phyloP scores from a whole-genome alignment of 2,329 filamentous ascomycete genomes.

The Alternaria arborescens region DNA sequence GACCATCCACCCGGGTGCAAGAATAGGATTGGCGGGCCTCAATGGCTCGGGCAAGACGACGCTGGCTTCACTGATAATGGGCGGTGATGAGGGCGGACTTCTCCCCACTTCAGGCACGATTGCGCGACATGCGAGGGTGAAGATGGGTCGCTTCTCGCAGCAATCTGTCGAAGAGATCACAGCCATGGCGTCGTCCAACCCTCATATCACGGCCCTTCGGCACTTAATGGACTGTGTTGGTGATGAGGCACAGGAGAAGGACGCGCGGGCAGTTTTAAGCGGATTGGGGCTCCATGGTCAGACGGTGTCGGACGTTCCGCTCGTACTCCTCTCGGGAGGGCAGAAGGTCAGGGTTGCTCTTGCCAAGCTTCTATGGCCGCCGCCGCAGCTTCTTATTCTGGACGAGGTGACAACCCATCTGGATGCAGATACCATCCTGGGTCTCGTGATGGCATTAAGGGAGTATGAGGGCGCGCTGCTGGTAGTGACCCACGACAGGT shows the following conservation, averaged over 20 bases:
- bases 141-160: slow-evolving; percentile 80
- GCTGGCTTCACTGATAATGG: slow-evolving; percentile 74
- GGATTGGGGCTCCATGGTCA: slow-evolving; percentile 75
- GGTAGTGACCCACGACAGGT: slow-evolving; percentile 82
- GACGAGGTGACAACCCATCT: slow-evolving; percentile 88
- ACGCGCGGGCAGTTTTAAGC: slow-evolving; percentile 71
- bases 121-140: slow-evolving; percentile 72
- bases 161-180: slow-evolving; percentile 77
- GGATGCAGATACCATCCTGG: slow-evolving; percentile 81
- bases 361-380: slow-evolving; percentile 71
- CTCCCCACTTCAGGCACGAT: slow-evolving; percentile 69
- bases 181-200: slow-evolving; percentile 59
- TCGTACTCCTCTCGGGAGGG: slow-evolving; percentile 78
- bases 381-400: slow-evolving; percentile 76
- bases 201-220: slow-evolving; percentile 69
- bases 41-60: slow-evolving; percentile 88
- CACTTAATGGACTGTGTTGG: slow-evolving; percentile 67
- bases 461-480: slow-evolving; percentile 78
- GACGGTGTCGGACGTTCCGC: slow-evolving; percentile 75
- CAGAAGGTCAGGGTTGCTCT: slow-evolving; percentile 73
- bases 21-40: slow-evolving; percentile 77
- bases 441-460: slow-evolving; percentile 71
- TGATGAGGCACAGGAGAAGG: slow-evolving; percentile 68
- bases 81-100: slow-evolving; percentile 50
- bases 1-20: slow-evolving; percentile 75